Evolutionary conservation across 1,284 basidiomycete species (phyloP).

Genomic region (Phlebopus sp.): DNA sequence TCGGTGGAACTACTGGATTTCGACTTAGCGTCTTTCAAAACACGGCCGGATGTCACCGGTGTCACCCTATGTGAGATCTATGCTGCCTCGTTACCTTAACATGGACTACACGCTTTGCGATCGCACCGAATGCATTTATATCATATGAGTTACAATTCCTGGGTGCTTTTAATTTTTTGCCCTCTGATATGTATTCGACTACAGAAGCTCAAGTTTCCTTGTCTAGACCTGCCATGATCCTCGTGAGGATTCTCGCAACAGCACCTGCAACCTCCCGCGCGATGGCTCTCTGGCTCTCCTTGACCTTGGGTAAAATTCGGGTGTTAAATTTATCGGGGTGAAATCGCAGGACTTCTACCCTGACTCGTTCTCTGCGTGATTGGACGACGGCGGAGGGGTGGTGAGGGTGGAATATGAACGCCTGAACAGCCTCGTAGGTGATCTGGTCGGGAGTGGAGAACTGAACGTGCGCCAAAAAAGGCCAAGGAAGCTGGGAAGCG

Average conservation of each 20-base stretch:
- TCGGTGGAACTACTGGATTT: too few relatives aligned
- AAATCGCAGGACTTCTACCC: slow-evolving; percentile 47
- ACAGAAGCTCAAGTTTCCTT: not conserved
- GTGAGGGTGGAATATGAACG: slow-evolving; percentile 39
- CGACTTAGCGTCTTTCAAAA: too few relatives aligned
- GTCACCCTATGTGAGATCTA: too few relatives aligned
- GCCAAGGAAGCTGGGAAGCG: slow-evolving; percentile 47
- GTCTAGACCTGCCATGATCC: slow-evolving; percentile 23
- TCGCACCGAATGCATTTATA: too few relatives aligned
- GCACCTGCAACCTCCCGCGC: slow-evolving; percentile 45
- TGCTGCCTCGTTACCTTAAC: too few relatives aligned
- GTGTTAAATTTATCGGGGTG: slow-evolving; percentile 52
- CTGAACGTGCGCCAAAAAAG: slow-evolving; percentile 28
- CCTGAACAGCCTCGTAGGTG: slow-evolving; percentile 29
- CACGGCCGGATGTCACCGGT: too few relatives aligned
- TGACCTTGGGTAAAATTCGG: slow-evolving; percentile 42
- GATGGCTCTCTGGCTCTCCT: slow-evolving; percentile 38
- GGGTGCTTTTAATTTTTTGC: too few relatives aligned
- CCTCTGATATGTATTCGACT: not conserved
- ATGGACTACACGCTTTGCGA: too few relatives aligned
- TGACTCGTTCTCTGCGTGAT: slow-evolving; percentile 36
- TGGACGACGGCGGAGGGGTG: slow-evolving; percentile 32
- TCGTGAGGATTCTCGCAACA: slow-evolving; percentile 44
- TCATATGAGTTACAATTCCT: too few relatives aligned
- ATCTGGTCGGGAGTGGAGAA: slow-evolving; percentile 26